Base-by-base conservation (phyloP, 164 flowering plant species). In the Pachysandra terminalis region DNA sequence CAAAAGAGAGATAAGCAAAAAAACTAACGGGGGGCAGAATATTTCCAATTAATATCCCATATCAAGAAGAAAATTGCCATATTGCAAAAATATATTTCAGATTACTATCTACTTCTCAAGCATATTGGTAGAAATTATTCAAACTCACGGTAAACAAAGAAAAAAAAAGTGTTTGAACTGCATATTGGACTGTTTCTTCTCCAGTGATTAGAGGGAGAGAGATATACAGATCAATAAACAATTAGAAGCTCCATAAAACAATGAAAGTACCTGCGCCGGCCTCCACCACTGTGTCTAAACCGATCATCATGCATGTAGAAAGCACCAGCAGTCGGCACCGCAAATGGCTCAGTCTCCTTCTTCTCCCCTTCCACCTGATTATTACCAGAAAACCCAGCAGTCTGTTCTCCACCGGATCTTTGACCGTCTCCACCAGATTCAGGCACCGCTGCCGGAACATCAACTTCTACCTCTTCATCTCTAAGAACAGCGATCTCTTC, bases 241-340 rank as follows among this genome's bases (percentile, higher is more conserved):
- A 45, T 10, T 12, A 10, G 51, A 21, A 24, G 15, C 13, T 23
- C 15, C 60, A 35, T 28, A 32, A 22, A 40, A 23, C 23, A 25
- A 56, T 5, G 37, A 23, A 23, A 26, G 15, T 79, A 91, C 96
- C 96, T 91, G 77, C 86, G 76, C 3, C 94, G 83, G 37, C 95
- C 96, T 59, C 84, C 84, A 45, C 84, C 85, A 79, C 65, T 93
- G 66, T 87, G 95, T 58, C 88, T 67, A 73, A 96, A 96, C 37
- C 99, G 74, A 79, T 96, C 98, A 86, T 96, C 99, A 66, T 96
- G 99, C 99, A 96, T 96, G 71, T 96, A 96, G 74, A 96, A 96
- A 5, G 98, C 96, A 35, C 99, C 99, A 22, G 96, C 96, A 7
- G 96, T 93, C 0, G 99, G 99, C 74, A 96, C 99, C 0, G 97